Evolutionary conservation across 257 asterid genomes (phyloP), one percentile per base, ranked within the genome.

Genomic region (Petrea volubilis): DNA sequence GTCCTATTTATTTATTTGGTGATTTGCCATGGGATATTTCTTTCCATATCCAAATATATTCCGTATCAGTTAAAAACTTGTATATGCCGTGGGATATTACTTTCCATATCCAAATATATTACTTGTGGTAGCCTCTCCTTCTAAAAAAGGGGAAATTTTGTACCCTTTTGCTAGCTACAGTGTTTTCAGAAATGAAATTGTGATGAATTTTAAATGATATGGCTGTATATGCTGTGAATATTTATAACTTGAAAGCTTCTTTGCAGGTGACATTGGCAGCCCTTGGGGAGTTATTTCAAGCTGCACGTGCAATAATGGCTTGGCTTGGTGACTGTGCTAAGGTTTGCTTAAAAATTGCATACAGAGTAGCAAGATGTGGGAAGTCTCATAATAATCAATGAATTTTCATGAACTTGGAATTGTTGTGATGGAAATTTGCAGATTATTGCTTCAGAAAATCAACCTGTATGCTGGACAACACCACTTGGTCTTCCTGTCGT

Each of bases 251-350:
- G 51, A 18, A 11, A 40, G 20, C 33, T 73, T 76, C 62, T 29
- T 47, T 49, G 56, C 74, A 93, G 98, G 96, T 93, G 73, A 91
- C 98, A 21, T 58, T 93, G 79, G 83, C 95, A 17, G 98, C 98
- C 36, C 92, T 93, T 47, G 97, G 86, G 47, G 97, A 90, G 80
- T 76, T 93, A 76, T 93, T 93, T 79, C 88, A 88, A 87, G 97
- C 95, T 57, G 98, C 98, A 72, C 96, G 98, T 40, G 87, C 84
- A 62, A 93, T 89, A 83, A 93, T 93, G 98, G 87, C 80, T 53
- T 93, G 98, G 98, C 98, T 93, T 65, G 92, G 96, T 69, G 96
- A 93, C 74, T 93, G 98, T 88, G 98, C 98, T 29, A 93, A 90
- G 97, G 98, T 93, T 60, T 72, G 79, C 78, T 36, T n/a, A 34